A percentile compares a stretch with the other conserved stretches of the same genome.
Evolutionary conservation across 768 basidiomycete species (phyloP).

Genomic region (Termitomyces titanicus): DNA sequence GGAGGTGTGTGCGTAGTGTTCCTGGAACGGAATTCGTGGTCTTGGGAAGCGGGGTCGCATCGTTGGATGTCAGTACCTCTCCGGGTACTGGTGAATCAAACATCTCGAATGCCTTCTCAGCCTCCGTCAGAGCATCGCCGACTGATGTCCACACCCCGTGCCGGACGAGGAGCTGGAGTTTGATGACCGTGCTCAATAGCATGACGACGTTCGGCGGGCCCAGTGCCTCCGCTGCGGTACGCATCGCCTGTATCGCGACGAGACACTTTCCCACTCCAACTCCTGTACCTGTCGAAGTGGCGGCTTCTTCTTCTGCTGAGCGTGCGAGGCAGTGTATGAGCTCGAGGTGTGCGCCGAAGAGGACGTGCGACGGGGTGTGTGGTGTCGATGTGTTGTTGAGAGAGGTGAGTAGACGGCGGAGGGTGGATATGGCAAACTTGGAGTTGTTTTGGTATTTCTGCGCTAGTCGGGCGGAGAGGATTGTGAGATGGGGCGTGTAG

Average conservation of each 20-base stretch:
- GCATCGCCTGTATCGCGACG: conserved; percentile 31
- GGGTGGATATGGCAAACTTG: conserved; percentile 56
- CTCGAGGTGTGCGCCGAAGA: conserved; percentile 55
- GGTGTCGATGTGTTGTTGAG: conserved; percentile 26
- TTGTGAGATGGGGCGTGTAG: conserved; percentile 55
- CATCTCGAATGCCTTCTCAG: conserved; percentile 34
- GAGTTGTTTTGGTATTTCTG: conserved; percentile 41
- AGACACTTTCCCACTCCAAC: conserved; percentile 19
- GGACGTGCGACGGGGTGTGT: conserved; percentile 35
- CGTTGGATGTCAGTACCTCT: too few relatives aligned
- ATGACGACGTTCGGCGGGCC: conserved; percentile 39
- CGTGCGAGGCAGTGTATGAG: conserved; percentile 37
- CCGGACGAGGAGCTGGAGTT: conserved; percentile 52
- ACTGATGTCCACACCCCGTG: conserved; percentile 54
- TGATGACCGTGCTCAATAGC: conserved; percentile 51
- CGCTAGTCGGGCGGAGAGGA: conserved; percentile 61
- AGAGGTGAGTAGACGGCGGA: conserved; percentile 48
- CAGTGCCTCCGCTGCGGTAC: conserved; percentile 14
- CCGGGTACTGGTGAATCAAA: too few relatives aligned
- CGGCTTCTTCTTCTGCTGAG: conserved; percentile 13
- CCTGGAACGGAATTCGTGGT: conserved; percentile 4
- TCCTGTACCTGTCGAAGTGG: conserved; percentile 11
- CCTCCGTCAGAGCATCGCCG: conserved; percentile 38
- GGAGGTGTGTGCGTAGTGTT: conserved; percentile 47
- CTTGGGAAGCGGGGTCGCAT: too few relatives aligned